Base-by-base conservation (phyloP, 202 grass and related monocot species). In the Bolboschoenoplectus hybrid region DNA sequence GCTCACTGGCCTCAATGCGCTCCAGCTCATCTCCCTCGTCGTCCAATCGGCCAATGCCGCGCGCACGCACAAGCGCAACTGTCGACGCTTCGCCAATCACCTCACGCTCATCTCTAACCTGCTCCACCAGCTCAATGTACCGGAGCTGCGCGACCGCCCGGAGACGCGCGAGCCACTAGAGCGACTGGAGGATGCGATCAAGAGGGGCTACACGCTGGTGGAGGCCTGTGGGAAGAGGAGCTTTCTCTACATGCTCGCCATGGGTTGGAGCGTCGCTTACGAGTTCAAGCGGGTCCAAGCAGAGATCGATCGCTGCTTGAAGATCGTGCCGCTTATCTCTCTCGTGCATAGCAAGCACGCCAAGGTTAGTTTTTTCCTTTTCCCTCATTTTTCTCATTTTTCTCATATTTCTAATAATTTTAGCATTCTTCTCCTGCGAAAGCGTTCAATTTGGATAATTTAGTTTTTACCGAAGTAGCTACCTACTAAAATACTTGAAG, bases 221-320 rank as follows among this genome's bases (percentile, higher is more conserved):
- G 81, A 83, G n/a, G 81, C 45, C 7, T 83, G 81, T 7, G 81
- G 63, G 70, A 91, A 94, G 68, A 85, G 91, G 0, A 94, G 93
- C 86, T 98, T 87, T 80, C 91, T 94, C 80, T 95, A 98, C 84
- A 92, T 95, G 83, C 85, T 98, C 66, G 90, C 91, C 72, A 98
- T 94, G 91, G 96, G 93, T 0, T 98, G 96, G 96, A 98, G 87
- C 85, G 87, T 98, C 45, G 89, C 92, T 35, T 95, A 94, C 84
- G 91, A 92, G 45, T 98, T 98, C 78, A 89, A 88, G 62, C 86
- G 83, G 68, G 93, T 85, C 39, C 93, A 98, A 90, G 88, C 2
- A 36, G 96, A 98, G 89, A 95, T 98, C 69, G 96, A 98, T 80
- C 89, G 92, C 50, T 94, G 95, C 65, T 89, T 98, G 41, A 86